phyloP scores from a whole-genome alignment of 257 asterid species.

The Fraxinus anomala region DNA sequence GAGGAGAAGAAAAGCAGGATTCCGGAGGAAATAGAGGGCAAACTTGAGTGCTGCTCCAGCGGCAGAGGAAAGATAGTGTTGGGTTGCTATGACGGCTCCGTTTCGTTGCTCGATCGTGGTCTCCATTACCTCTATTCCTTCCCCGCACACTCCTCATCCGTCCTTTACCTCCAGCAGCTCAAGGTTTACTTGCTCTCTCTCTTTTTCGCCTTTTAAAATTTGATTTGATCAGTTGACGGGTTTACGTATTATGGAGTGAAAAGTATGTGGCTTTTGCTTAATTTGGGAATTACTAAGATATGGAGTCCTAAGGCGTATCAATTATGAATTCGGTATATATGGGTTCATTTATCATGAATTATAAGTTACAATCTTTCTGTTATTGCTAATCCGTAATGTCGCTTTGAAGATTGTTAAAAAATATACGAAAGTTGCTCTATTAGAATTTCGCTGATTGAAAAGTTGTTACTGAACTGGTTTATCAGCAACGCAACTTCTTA shows the following conservation, averaged over 20 bases:
- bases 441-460: constrained; percentile 17
- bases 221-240: constrained; percentile 9
- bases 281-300: neutral
- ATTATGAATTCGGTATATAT: neutral
- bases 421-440: neutral
- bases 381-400: constrained; percentile 1
- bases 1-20: constrained; percentile 74
- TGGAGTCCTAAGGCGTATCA: neutral
- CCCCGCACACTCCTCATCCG: constrained; percentile 81
- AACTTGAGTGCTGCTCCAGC: constrained; percentile 74
- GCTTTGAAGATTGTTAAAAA: neutral
- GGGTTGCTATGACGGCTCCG: constrained; percentile 75
- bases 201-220: neutral
- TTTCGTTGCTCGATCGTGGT: constrained; percentile 77
- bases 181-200: constrained; percentile 45
- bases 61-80: constrained; percentile 79
- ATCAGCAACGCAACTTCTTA: constrained; percentile 85
- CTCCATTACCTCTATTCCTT: constrained; percentile 75
- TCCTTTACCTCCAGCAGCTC: constrained; percentile 90
- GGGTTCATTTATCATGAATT: neutral
- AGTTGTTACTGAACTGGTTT: constrained; percentile 20
- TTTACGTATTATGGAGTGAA: neutral
- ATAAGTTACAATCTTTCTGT: neutral
- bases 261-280: constrained; percentile 2
- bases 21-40: constrained; percentile 61